Percentiles rank a stretch among this genome's conserved stretches.
Conservation (phyloP, 2,329 filamentous ascomycete genomes). For the Beauveria sp. region DNA sequence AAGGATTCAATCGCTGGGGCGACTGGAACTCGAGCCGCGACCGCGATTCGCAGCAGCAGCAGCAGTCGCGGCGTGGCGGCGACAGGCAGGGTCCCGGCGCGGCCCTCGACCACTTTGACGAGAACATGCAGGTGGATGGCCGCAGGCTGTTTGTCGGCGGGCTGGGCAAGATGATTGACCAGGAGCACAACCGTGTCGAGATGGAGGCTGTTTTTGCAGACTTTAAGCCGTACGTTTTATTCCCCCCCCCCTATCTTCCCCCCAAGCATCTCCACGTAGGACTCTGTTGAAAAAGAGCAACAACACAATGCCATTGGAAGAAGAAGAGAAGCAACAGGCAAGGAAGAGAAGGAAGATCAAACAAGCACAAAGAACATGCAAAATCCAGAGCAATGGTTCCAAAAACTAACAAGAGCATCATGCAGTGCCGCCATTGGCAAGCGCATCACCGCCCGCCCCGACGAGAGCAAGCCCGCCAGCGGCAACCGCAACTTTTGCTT, state of each 20-base stretch:
- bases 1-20: slow-evolving; percentile 34
- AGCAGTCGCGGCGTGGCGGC: slow-evolving; percentile 12
- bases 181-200: slow-evolving; percentile 38
- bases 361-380: not conserved
- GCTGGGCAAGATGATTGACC: slow-evolving; percentile 40
- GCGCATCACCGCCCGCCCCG: slow-evolving; percentile 48
- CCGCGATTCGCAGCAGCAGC: not conserved
- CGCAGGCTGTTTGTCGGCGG: slow-evolving; percentile 45
- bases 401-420: not conserved
- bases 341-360: not conserved
- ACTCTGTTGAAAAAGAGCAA: not conserved
- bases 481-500: slow-evolving; percentile 59
- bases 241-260: not conserved
- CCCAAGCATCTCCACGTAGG: not conserved
- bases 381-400: not conserved
- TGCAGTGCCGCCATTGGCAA: slow-evolving; percentile 32
- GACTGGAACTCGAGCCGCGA: slow-evolving; percentile 28
- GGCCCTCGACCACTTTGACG: slow-evolving; percentile 25
- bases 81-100: slow-evolving; percentile 21
- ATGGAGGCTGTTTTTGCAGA: slow-evolving; percentile 39
- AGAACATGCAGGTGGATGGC: slow-evolving; percentile 21
- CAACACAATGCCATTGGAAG: not conserved
- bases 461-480: slow-evolving; percentile 40
- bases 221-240: slow-evolving; percentile 32
- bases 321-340: slow-evolving; percentile 18